Evolutionary conservation across 805 yeast genomes (phyloP), one percentile per base, ranked within the genome.

Genomic region (Kodamaea jinghongensis): DNA sequence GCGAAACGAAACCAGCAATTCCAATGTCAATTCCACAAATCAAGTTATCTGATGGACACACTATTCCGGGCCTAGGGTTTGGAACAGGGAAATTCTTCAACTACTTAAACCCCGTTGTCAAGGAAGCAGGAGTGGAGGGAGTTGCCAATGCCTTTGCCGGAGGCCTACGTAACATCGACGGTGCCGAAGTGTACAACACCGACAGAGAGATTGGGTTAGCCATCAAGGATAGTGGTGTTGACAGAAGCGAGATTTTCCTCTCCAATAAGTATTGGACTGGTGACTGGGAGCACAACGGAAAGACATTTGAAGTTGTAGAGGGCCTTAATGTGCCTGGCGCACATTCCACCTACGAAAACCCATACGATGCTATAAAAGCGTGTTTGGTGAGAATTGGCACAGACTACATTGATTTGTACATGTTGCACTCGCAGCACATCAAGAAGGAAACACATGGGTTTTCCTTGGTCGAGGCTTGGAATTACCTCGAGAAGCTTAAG

Each of bases 401-500:
- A n/a, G n/a, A n/a, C n/a, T n/a, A n/a, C n/a, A n/a, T 76, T 39
- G 81, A 77, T 51, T 58, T 77, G 47, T 76, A 73, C 48, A 57
- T 77, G 49, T 49, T 77, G 34, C 82, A 77, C 51, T 57, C 67
- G 28, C 79, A 81, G 3, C 59, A 55, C 34, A 42, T 56, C 17
- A 29, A 41, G 16, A 61, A 60, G 35, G 60, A 56, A 7, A 34
- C 48, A 14, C 63, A 65, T 31, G 72, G 69, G 0, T 64, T 63
- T 39, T 58, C 61, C 31, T 43, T 75, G 27, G 66, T 56, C 32
- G 60, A 62, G 36, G 69, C 96, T 31, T 87, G 89, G 81, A 75
- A 67, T 43, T 93, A 87, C 8, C 54, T 86, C 65, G 95, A 87
- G 66, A 63, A 71, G 46, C 67, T 82, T 38, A 87, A 79, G 46